These are phyloP conservation scores for Phytophthora ohioensis DNA, from an alignment of 352 stramenopile species.

Conservation along the genomic window DNA sequence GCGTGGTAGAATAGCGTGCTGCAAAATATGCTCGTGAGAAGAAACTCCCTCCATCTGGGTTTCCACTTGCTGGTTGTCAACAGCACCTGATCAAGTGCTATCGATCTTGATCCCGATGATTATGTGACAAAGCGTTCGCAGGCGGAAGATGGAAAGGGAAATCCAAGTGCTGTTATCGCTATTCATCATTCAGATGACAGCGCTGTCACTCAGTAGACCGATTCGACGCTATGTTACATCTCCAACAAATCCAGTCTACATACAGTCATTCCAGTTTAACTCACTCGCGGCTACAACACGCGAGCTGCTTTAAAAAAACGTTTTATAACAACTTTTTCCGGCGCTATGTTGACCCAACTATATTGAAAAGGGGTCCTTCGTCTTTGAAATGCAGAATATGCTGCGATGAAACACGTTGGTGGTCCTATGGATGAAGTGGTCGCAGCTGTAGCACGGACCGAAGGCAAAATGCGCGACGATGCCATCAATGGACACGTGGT, in stretches of 20 bases:
- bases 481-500: background rate
- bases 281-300: background rate
- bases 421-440: background rate
- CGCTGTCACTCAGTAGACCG: background rate
- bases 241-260: background rate
- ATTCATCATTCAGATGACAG: background rate
- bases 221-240: constrained; percentile 2
- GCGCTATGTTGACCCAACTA: background rate
- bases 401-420: background rate
- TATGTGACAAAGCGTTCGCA: constrained; percentile 1
- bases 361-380: background rate
- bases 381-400: constrained; percentile 4
- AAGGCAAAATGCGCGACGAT: background rate
- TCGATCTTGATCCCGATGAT: background rate
- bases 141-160: background rate
- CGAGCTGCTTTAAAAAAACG: background rate
- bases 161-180: no score
- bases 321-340: constrained; percentile 4
- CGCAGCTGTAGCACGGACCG: background rate
- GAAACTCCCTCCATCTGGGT: background rate
- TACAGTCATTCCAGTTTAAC: background rate
- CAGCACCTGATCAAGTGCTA: background rate
- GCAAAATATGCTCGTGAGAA: constrained; percentile 1
- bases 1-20: constrained; percentile 1
- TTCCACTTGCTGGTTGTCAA: background rate